These are phyloP conservation scores for Endocalyx cinctus DNA, from an alignment of 2,329 filamentous ascomycete species.

Conservation along the genomic window DNA sequence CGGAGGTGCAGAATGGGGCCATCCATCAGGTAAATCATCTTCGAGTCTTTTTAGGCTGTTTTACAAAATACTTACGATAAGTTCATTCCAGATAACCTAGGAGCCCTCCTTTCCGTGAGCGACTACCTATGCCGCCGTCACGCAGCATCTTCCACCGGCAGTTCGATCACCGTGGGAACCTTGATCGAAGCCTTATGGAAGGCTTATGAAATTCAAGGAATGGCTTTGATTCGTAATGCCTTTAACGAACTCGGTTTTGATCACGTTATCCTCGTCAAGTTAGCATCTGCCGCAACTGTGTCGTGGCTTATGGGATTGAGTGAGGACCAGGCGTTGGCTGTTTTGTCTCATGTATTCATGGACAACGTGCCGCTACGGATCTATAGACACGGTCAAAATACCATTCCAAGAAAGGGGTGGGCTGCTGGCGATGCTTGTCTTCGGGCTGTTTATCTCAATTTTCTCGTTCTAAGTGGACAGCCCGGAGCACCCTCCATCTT, in stretches of 20 bases:
- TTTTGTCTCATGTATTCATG: slow-evolving; percentile 34
- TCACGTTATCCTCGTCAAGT: slow-evolving; percentile 36
- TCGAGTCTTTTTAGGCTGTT: too few relatives aligned
- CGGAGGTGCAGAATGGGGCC: slow-evolving; percentile 36
- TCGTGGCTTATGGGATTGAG: slow-evolving; percentile 31
- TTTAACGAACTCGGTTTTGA: slow-evolving; percentile 37
- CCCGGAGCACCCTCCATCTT: slow-evolving; percentile 22
- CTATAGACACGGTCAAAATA: slow-evolving; percentile 29
- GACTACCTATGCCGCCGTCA: slow-evolving; percentile 24
- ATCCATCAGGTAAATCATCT: slow-evolving; percentile 31
- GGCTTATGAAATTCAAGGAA: slow-evolving; percentile 37
- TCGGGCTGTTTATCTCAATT: slow-evolving; percentile 32
- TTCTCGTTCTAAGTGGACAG: slow-evolving; percentile 20
- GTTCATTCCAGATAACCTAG: slow-evolving; percentile 32
- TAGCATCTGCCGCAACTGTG: slow-evolving; percentile 34
- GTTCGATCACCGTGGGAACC: slow-evolving; percentile 4
- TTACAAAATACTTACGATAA: not conserved
- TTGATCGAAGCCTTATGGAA: slow-evolving; percentile 31
- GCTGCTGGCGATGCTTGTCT: slow-evolving; percentile 35
- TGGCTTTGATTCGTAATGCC: slow-evolving; percentile 22
- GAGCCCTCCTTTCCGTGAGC: slow-evolving; percentile 29
- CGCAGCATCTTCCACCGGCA: slow-evolving; percentile 23
- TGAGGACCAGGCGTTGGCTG: slow-evolving; percentile 26
- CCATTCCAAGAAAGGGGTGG: slow-evolving; percentile 36
- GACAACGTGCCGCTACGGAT: slow-evolving; percentile 32